Evolutionary conservation across 2,329 filamentous ascomycete genomes (phyloP).

Genomic region (Beauveria rudraprayagi): DNA sequence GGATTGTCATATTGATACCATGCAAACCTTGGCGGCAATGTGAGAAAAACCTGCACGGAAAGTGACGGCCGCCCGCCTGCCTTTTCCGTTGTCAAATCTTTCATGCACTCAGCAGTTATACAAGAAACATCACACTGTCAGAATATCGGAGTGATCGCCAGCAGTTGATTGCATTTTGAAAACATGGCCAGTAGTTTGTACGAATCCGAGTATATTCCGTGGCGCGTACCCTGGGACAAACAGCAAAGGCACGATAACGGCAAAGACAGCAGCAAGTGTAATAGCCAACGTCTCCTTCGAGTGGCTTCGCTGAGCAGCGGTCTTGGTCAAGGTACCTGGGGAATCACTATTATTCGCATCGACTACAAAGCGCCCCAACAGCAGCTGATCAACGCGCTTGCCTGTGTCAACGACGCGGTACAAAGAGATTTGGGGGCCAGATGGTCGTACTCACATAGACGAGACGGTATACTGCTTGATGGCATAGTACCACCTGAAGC

Average conservation of each 20-base stretch:
- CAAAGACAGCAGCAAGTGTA: not conserved
- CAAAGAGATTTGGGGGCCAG: not conserved
- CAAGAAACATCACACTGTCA: not conserved
- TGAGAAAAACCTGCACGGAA: not conserved
- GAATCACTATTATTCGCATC: not conserved
- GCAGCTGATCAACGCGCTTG: not conserved
- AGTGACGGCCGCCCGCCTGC: not conserved
- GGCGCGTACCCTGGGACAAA: not conserved
- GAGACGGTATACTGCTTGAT: not conserved
- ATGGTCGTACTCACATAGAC: not conserved
- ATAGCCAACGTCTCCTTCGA: not conserved
- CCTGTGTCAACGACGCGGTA: slow-evolving; percentile 1
- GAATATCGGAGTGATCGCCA: too few relatives aligned
- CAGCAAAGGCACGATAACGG: not conserved
- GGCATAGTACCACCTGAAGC: too few relatives aligned
- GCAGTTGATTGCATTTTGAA: not conserved
- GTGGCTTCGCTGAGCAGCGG: not conserved
- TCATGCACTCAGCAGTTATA: not conserved
- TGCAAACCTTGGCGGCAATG: not conserved
- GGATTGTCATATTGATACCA: not conserved
- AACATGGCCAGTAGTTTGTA: not conserved
- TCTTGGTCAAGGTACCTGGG: not conserved
- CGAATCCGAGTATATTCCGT: not conserved
- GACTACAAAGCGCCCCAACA: not conserved
- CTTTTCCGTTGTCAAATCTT: not conserved